A percentile compares a stretch with the other conserved stretches of the same genome.
These are phyloP conservation scores for Coemansia sp. DNA, from an alignment of 192 early-diverging fungal species.

Conservation along the genomic window DNA sequence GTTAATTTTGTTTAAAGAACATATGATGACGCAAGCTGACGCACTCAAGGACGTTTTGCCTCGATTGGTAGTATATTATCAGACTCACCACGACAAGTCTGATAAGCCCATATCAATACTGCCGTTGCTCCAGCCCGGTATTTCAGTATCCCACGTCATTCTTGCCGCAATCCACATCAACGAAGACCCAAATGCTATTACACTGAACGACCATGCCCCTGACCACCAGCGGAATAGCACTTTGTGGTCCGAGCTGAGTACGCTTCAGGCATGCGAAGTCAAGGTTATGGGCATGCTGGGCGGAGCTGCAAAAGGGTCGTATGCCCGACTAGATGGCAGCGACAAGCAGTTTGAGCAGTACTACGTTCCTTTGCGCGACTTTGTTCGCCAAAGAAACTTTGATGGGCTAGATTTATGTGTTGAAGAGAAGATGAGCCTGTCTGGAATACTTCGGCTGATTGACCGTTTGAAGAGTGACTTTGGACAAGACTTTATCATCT, in stretches of 20 bases:
- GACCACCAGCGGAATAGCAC: background rate
- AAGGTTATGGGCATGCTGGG: conserved; percentile 19
- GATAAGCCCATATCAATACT: conserved; percentile 13
- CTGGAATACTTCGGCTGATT: conserved; percentile 10
- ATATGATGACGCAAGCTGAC: background rate
- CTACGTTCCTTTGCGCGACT: conserved; percentile 12
- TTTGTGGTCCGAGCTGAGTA: conserved; percentile 10
- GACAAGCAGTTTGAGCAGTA: conserved; percentile 10
- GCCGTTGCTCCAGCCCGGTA: conserved; percentile 12
- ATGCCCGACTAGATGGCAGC: conserved; percentile 10
- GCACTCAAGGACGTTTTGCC: background rate
- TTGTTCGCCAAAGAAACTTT: conserved; percentile 6
- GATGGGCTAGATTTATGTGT: conserved; percentile 13
- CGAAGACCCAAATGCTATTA: conserved; percentile 10
- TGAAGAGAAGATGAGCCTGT: conserved; percentile 14
- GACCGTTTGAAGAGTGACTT: conserved; percentile 15
- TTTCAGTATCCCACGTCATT: conserved; percentile 14
- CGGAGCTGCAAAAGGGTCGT: conserved; percentile 13
- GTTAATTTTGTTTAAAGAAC: background rate
- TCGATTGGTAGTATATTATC: conserved; percentile 14
- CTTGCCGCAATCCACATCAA: conserved; percentile 18
- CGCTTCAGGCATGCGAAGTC: conserved; percentile 8
- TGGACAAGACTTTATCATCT: conserved; percentile 15
- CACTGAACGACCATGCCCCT: conserved; percentile 6
- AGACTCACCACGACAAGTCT: conserved; percentile 9